Conservation (phyloP, 768 basidiomycete genomes). For the Crepidotus variabilis region DNA sequence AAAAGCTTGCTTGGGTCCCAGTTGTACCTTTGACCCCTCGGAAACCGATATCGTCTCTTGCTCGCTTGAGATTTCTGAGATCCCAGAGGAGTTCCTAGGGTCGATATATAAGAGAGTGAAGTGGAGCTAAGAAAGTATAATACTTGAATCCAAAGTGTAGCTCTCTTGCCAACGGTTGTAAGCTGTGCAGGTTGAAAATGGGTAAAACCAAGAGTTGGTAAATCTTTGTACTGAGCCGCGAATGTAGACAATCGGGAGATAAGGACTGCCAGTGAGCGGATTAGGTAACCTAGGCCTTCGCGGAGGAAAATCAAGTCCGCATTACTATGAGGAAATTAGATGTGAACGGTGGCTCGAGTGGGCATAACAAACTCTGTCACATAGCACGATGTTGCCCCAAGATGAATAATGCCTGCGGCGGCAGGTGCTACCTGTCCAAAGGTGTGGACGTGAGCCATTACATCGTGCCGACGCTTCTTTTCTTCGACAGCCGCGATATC, state of each 20-base stretch:
- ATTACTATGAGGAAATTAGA: slow-evolving; percentile 53
- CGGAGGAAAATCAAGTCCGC: slow-evolving; percentile 98
- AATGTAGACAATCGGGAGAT: slow-evolving; percentile 87
- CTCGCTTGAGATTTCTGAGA: slow-evolving; percentile 86
- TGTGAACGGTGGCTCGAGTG: neutral
- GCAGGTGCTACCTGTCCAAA: slow-evolving; percentile 92
- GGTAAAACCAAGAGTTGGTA: slow-evolving; percentile 95
- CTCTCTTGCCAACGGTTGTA: slow-evolving; percentile 96
- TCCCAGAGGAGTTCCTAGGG: slow-evolving; percentile 91
- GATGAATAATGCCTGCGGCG: slow-evolving; percentile 93
- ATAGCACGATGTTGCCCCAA: slow-evolving; percentile 98
- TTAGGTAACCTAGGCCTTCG: slow-evolving; percentile 76
- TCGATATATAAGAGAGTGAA: neutral
- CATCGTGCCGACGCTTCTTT: slow-evolving; percentile 96
- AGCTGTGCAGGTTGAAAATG: slow-evolving; percentile 99
- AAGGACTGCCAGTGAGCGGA: slow-evolving; percentile 84
- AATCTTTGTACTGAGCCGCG: slow-evolving; percentile 78
- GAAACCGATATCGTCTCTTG: slow-evolving; percentile 90
- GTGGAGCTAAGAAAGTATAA: slow-evolving; percentile 5
- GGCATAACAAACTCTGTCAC: slow-evolving; percentile 76
- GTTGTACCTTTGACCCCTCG: slow-evolving; percentile 99
- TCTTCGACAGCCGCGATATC: slow-evolving; percentile 90
- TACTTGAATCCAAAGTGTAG: slow-evolving; percentile 95
- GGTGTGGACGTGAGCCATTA: slow-evolving; percentile 99
- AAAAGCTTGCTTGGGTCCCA: slow-evolving; percentile 95